Evolutionary conservation across 225 moss, liverwort and hornwort genomes (phyloP).

Genomic region (Antitrichia curtipendula): DNA sequence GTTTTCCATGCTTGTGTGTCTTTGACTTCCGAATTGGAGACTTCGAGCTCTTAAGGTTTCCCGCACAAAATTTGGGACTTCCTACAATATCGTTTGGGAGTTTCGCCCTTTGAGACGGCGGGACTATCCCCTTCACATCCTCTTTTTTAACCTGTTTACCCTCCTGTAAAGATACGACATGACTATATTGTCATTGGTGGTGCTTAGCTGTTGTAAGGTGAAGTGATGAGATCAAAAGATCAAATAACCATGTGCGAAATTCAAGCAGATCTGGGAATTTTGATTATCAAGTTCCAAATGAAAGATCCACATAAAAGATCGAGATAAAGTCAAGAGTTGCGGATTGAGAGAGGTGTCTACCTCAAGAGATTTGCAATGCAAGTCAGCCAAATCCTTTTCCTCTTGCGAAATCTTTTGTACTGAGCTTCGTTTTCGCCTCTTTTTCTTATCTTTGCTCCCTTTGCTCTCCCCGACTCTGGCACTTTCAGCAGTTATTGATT

Average conservation of each 20-base stretch:
- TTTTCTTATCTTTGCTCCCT: conserved; percentile 61
- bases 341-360: conserved; percentile 12
- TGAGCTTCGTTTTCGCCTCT: conserved; percentile 51
- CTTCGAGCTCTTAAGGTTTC: conserved; percentile 6
- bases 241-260: not conserved
- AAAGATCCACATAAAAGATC: not conserved
- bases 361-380: conserved; percentile 18
- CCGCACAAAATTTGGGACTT: not conserved
- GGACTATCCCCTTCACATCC: not conserved
- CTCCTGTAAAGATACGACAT: conserved; percentile 2
- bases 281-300: not conserved
- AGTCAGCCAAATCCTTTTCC: conserved; percentile 10
- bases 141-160: not conserved
- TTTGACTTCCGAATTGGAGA: conserved; percentile 16
- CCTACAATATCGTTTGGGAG: not conserved
- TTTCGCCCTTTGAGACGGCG: conserved; percentile 1
- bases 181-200: not conserved
- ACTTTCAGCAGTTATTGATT: conserved; percentile 9
- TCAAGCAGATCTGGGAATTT: not conserved
- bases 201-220: not conserved
- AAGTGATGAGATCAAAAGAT: not conserved
- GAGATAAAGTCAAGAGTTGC: not conserved
- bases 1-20: conserved; percentile 12
- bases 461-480: conserved; percentile 35
- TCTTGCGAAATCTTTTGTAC: conserved; percentile 32